phyloP scores from a whole-genome alignment of 352 stramenopile species.

The Pythium dissotocum region DNA sequence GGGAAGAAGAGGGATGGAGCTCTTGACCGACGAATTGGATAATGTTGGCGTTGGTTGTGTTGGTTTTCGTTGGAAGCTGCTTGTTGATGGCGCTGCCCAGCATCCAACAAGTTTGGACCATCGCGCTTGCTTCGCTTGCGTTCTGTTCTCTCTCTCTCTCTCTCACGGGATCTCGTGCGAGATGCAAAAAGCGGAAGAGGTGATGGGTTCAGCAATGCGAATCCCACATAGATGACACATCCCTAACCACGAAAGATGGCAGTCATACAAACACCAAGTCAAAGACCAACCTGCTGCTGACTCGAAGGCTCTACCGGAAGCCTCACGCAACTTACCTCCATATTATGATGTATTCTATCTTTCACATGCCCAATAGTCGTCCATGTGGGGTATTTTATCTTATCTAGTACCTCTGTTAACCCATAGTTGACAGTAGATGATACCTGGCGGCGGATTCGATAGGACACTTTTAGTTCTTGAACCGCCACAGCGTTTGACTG shows the following conservation, averaged over 20 bases:
- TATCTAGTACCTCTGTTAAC: background rate
- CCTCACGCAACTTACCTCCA: too few species aligned
- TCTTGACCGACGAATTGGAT: conserved; percentile 2
- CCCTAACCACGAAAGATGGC: background rate
- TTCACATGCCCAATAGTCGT: too few species aligned
- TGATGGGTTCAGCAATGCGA: background rate
- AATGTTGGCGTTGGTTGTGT: conserved; percentile 4
- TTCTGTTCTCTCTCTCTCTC: background rate
- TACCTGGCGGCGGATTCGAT: background rate
- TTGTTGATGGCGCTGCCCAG: background rate
- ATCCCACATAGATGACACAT: background rate
- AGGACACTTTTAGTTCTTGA: background rate
- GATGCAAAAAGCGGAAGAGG: background rate
- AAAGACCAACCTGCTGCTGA: background rate
- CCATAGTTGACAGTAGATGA: background rate
- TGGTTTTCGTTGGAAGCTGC: background rate
- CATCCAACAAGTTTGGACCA: background rate
- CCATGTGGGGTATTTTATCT: too few species aligned
- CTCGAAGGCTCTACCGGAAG: background rate
- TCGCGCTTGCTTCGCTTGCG: background rate
- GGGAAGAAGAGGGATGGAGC: background rate
- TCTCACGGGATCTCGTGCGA: too few species aligned
- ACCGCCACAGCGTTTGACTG: background rate
- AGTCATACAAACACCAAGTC: background rate
- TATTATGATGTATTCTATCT: background rate